A percentile compares a stretch with the other conserved stretches of the same genome.
These are phyloP conservation scores for Cladosporium sp. DNA, from an alignment of 2,329 filamentous ascomycete genomes.

Conservation along the genomic window DNA sequence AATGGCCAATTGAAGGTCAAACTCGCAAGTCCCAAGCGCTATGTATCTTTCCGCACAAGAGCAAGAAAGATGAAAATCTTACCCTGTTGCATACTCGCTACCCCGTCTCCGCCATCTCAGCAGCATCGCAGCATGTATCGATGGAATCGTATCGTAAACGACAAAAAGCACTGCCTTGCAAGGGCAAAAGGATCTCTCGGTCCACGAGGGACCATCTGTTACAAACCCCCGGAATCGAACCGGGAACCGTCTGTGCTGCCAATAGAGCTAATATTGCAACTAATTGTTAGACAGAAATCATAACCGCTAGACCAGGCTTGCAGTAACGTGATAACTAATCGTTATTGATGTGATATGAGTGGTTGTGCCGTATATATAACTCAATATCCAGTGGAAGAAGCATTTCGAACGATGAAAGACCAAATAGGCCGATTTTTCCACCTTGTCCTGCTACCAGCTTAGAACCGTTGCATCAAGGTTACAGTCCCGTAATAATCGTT, in stretches of 20 bases:
- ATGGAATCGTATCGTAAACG: not conserved
- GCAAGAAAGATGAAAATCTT: not conserved
- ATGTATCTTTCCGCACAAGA: not conserved
- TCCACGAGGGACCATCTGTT: slow-evolving; percentile 8
- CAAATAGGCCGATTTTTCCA: not conserved
- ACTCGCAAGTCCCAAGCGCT: not conserved
- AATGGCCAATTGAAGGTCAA: not conserved
- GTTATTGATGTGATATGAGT: not conserved
- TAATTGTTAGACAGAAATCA: slow-evolving; percentile 22
- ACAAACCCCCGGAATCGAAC: slow-evolving; percentile 22
- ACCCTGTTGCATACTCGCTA: not conserved
- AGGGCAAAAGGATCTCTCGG: not conserved
- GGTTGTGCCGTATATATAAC: too few species aligned
- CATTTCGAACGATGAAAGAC: not conserved
- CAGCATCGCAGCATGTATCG: not conserved
- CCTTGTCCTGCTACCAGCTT: not conserved
- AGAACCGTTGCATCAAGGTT: not conserved
- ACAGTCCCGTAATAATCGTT: not conserved
- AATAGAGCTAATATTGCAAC: slow-evolving; percentile 18
- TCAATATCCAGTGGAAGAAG: too few species aligned
- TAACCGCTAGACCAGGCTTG: slow-evolving; percentile 22
- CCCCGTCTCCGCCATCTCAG: not conserved
- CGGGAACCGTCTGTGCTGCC: slow-evolving; percentile 20
- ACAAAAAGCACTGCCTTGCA: not conserved
- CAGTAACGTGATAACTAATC: not conserved